A percentile compares a stretch with the other conserved stretches of the same genome.
Evolutionary conservation across 495 filamentous ascomycete species (phyloP).

Genomic region (Monascus purpureus): DNA sequence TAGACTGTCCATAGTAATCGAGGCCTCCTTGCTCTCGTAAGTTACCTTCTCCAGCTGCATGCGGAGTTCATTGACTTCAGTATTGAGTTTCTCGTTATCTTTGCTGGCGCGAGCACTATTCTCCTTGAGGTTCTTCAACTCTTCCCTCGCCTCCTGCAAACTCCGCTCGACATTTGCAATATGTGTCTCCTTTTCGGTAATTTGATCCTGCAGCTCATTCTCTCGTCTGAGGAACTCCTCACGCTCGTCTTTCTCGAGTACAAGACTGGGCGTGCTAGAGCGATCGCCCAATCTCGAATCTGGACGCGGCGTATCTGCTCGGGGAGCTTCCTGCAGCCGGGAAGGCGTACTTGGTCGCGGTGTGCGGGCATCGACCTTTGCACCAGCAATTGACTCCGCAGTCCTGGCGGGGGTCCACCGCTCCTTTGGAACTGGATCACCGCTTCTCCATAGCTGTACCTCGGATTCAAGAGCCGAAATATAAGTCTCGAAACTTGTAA

Average conservation of each 20-base stretch:
- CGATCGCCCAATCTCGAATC: slow-evolving; percentile 80
- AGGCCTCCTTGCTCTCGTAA: slow-evolving; percentile 91
- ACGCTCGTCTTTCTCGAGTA: slow-evolving; percentile 88
- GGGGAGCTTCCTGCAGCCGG: slow-evolving; percentile 42
- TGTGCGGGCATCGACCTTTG: slow-evolving; percentile 45
- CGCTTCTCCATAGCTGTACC: slow-evolving; percentile 71
- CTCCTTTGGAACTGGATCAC: slow-evolving; percentile 81
- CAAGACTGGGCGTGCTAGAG: slow-evolving; percentile 73
- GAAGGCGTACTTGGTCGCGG: slow-evolving; percentile 72
- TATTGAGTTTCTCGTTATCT: slow-evolving; percentile 71
- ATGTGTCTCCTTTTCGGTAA: slow-evolving; percentile 81
- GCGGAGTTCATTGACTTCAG: slow-evolving; percentile 77
- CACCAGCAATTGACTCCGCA: slow-evolving; percentile 38
- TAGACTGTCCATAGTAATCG: slow-evolving; percentile 93
- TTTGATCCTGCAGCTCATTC: slow-evolving; percentile 92
- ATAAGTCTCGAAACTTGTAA: slow-evolving; percentile 76
- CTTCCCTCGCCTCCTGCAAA: slow-evolving; percentile 67
- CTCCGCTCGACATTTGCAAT: slow-evolving; percentile 63
- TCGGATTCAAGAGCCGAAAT: slow-evolving; percentile 75
- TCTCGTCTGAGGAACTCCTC: slow-evolving; percentile 93
- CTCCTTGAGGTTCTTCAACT: slow-evolving; percentile 68
- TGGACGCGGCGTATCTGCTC: slow-evolving; percentile 50
- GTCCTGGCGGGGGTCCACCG: slow-evolving; percentile 52
- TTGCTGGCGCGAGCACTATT: slow-evolving; percentile 65
- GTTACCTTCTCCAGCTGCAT: slow-evolving; percentile 93